Base-by-base conservation (phyloP, 768 basidiomycete genomes). In the Pleurotus djamor region DNA sequence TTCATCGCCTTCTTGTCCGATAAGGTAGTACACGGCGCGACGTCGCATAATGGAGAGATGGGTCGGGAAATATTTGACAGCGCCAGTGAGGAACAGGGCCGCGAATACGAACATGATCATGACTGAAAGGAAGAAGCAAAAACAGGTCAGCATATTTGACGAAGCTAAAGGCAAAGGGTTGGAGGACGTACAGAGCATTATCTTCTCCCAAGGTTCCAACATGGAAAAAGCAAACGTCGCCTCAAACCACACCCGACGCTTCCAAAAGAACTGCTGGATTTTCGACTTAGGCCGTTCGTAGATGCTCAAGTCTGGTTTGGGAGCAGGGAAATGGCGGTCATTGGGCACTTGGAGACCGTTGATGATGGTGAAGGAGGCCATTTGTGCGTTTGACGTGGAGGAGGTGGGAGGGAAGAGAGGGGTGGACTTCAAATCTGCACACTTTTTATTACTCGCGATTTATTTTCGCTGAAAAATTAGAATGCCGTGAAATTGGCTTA, bases 11-110 rank as follows among this genome's bases (percentile, higher is more conserved):
- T 63, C 62, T 52, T 79, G 72, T 3, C 87, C 88, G 68, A 80
- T 80, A 9, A 89, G 69, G 70, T 90, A 90, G 74, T 87, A 90
- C 52, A 79, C 72, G 44, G 81, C 77, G 17, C 88, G 79, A 13
- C 73, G 72, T 59, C 76, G 74, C 65, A 89, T 74, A 63, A 81
- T 78, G 57, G 74, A 66, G 48, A 88, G 63, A 61, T 88, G 84
- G 28, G 76, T 73, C 4, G 88, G 89, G 61, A 85, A 73, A 75
- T 86, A 87, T 67, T 77, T 74, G 68, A 76, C 74, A 48, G 83
- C 63, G 63, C 83, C 83, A 61, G 79, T 75, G 60, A 76, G 62
- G 14, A 73, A 68, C 60, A 81, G 62, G 32, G 78, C 61, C 2
- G 73, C 66, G 52, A 64, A 61, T 5, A 32, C 33, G 41, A 78